Base-by-base conservation (phyloP, 441 rosid species). In the Capsella rubella region DNA sequence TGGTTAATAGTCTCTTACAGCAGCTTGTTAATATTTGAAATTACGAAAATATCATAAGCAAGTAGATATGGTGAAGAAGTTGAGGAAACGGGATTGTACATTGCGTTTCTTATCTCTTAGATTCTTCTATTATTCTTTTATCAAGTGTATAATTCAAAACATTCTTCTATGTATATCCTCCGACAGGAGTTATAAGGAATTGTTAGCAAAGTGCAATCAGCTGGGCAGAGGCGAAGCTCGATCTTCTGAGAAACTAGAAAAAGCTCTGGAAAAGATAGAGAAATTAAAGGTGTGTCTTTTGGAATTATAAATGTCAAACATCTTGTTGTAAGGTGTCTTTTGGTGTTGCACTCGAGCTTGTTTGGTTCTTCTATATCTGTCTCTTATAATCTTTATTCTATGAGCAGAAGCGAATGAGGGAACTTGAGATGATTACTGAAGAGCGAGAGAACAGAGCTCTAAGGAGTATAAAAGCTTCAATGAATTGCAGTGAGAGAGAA, bases 221-320 rank as follows among this genome's bases (percentile, higher is more conserved):
- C 88, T 90, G 46, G 97, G 96, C 39, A 86, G 94, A 84, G 96
- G 89, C 3, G 97, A 92, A 81, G 88, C 96, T 63, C 85, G 84
- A 62, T 82, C 85, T 15, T 78, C 80, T 43, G 83, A 76, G 76
- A 87, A 82, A 78, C 93, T 89, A 4, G 97, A 85, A 82, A 90
- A 89, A 74, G 97, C 94, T 63, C 81, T 83, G 81, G 85, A 78
- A 65, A 92, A 88, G 81, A 86, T 90, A 34, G 81, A 59, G 67
- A 87, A 78, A 80, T 50, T 92, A 74, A 90, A 89, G 92, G 95
- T 88, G 29, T 32, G 72, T 69, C 29, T 57, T 11, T 32, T 12
- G 52, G 40, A 1, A 21, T 21, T 21, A 21, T 21, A 21, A 21
- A 21, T 21, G 2, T 1, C 25, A 21, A 21, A 21, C 25, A 21